Conservation (phyloP, 2,329 filamentous ascomycete genomes). For the Tetracladium maxilliforme region DNA sequence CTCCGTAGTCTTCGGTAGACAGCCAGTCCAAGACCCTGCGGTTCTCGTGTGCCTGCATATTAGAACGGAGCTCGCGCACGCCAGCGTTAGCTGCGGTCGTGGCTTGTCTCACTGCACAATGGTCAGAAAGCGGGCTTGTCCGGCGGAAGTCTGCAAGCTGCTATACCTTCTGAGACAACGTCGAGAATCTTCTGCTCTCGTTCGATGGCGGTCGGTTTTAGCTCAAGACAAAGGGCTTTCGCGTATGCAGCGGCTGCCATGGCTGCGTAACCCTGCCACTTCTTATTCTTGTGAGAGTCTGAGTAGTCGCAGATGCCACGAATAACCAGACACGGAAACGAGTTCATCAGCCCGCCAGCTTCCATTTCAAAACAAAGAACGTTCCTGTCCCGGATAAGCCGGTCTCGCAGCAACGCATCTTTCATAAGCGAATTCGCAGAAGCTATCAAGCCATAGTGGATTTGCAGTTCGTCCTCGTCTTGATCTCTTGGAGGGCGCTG, state of each 20-base stretch:
- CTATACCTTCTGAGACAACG: no score
- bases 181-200: no score
- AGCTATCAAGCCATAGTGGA: conserved; percentile 20
- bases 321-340: conserved; percentile 14
- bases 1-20: conserved; percentile 9
- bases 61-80: no score
- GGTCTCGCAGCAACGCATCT: conserved; percentile 6
- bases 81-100: no score
- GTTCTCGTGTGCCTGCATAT: no score
- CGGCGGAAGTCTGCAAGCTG: no score
- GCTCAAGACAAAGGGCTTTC: conserved; percentile 10
- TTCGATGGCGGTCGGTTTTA: no score
- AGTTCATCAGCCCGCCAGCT: conserved; percentile 14
- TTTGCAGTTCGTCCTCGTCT: conserved; percentile 8
- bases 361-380: conserved; percentile 19
- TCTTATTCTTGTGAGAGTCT: conserved; percentile 10
- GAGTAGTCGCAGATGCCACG: conserved; percentile 20
- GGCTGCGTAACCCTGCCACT: conserved; percentile 8
- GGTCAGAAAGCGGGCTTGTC: no score
- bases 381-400: conserved; percentile 4
- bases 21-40: no score
- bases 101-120: no score
- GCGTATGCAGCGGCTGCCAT: conserved; percentile 8
- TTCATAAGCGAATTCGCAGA: conserved; percentile 12
- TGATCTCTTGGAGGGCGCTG: conserved; percentile 5